Evolutionary conservation across 495 filamentous ascomycete genomes (phyloP).

Genomic region (Penicillium paxilli): DNA sequence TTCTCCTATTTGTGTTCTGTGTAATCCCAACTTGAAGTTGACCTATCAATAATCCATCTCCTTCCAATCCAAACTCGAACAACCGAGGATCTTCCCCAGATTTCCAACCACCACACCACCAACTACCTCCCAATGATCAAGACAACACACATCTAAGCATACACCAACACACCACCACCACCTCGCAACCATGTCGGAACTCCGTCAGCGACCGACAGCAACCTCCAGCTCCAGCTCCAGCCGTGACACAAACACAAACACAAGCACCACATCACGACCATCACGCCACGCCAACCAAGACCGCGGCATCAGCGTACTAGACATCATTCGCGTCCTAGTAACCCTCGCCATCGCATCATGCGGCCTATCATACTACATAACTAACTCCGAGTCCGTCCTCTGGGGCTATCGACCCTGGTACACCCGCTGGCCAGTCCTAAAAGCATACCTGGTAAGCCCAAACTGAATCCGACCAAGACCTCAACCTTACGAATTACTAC

Average conservation of each 20-base stretch:
- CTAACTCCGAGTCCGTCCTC: slow-evolving; percentile 61
- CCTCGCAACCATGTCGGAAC: slow-evolving; percentile 34
- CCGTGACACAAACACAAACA: slow-evolving; percentile 8
- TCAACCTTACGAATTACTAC: background rate
- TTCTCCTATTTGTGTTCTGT: too few relatives aligned
- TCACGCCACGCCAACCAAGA: slow-evolving; percentile 17
- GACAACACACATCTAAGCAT: background rate
- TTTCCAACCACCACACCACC: slow-evolving; percentile 1
- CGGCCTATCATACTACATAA: slow-evolving; percentile 79
- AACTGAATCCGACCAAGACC: background rate
- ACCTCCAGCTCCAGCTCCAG: slow-evolving; percentile 10
- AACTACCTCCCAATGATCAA: background rate
- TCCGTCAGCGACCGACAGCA: slow-evolving; percentile 35
- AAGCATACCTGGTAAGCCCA: slow-evolving; percentile 56
- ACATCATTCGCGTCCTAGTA: slow-evolving; percentile 72
- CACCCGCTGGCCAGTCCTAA: slow-evolving; percentile 60
- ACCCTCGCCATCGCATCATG: slow-evolving; percentile 68
- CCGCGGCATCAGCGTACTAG: slow-evolving; percentile 57
- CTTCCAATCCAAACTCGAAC: background rate
- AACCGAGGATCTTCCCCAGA: slow-evolving; percentile 9
- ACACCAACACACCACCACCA: background rate
- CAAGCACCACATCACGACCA: slow-evolving; percentile 3
- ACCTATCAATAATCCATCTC: background rate
- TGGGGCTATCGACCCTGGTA: slow-evolving; percentile 75
- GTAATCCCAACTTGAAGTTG: too few relatives aligned